A percentile compares a stretch with the other conserved stretches of the same genome.
Conservation (phyloP, 257 asterid species). For the Mitragyna speciosa region DNA sequence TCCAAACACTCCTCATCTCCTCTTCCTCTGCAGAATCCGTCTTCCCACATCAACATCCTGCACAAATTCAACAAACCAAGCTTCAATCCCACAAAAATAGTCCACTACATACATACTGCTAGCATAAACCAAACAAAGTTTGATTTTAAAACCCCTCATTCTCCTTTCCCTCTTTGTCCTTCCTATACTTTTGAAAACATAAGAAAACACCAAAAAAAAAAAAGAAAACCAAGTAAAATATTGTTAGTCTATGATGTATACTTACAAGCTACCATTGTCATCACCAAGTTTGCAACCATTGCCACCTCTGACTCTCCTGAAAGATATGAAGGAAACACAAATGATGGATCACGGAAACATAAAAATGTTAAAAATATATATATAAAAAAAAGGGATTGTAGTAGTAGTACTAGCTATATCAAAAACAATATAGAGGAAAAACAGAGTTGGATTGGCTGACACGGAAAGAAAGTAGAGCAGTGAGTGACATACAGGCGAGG, state of each 20-base stretch:
- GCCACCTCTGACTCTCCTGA: slow-evolving; percentile 95
- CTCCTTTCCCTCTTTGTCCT: too few relatives aligned
- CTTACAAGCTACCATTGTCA: slow-evolving; percentile 99
- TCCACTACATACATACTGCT: neutral
- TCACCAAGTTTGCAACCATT: slow-evolving; percentile 98
- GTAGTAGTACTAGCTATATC: neutral
- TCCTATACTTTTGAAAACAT: too few relatives aligned
- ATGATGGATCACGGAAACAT: slow-evolving; percentile 13
- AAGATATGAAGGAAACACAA: slow-evolving; percentile 18
- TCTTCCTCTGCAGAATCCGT: slow-evolving; percentile 97
- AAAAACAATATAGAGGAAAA: neutral
- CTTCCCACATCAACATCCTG: slow-evolving; percentile 99
- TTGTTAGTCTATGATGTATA: neutral
- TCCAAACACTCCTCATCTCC: slow-evolving; percentile 72
- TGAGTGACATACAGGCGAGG: slow-evolving; percentile 78
- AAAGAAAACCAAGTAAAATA: neutral
- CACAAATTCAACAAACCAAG: slow-evolving; percentile 21
- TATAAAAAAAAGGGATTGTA: neutral
- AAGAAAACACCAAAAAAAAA: too few relatives aligned
- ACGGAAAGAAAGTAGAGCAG: slow-evolving; percentile 7
- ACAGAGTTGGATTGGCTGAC: slow-evolving; percentile 3
- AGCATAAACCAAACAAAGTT: neutral
- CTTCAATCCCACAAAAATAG: slow-evolving; percentile 13
- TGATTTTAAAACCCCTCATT: too few relatives aligned
- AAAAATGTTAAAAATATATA: neutral